Evolutionary conservation across 805 yeast genomes (phyloP).

Genomic region (Metschnikowia proteae): DNA sequence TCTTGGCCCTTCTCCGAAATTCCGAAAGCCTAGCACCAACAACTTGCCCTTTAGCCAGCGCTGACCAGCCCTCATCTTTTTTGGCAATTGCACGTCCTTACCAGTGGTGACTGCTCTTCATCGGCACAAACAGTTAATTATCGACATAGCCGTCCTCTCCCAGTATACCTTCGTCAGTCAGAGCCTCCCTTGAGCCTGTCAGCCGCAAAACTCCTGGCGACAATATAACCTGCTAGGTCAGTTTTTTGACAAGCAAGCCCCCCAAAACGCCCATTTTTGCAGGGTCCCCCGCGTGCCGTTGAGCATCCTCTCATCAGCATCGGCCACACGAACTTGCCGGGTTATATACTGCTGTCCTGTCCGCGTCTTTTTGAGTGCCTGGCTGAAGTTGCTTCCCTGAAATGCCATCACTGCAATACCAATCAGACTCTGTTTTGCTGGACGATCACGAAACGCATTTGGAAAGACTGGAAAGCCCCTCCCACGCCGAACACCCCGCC

Average conservation of each 20-base stretch:
- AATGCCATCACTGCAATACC: constrained; percentile 3
- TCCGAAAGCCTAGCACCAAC: background rate
- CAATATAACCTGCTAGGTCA: background rate
- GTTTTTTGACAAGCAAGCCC: background rate
- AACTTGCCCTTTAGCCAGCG: background rate
- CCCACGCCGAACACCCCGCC: constrained; percentile 8
- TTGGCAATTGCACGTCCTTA: background rate
- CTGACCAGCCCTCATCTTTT: background rate
- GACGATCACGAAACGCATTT: constrained; percentile 3
- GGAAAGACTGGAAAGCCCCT: constrained; percentile 4
- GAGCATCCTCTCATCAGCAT: background rate
- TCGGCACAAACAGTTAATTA: constrained; percentile 2
- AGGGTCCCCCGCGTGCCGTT: background rate
- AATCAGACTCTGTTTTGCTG: constrained; percentile 4
- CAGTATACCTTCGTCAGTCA: background rate
- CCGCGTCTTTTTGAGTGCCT: background rate
- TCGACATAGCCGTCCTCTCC: background rate
- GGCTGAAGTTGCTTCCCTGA: background rate
- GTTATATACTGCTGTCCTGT: background rate
- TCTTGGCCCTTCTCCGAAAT: background rate
- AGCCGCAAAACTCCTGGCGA: background rate
- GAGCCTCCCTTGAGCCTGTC: background rate
- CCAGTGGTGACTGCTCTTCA: background rate
- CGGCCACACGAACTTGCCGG: background rate
- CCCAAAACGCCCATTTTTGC: background rate